A percentile compares a stretch with the other conserved stretches of the same genome.
phyloP scores from a whole-genome alignment of 257 asterid species.

The Nicotiana benthamiana region DNA sequence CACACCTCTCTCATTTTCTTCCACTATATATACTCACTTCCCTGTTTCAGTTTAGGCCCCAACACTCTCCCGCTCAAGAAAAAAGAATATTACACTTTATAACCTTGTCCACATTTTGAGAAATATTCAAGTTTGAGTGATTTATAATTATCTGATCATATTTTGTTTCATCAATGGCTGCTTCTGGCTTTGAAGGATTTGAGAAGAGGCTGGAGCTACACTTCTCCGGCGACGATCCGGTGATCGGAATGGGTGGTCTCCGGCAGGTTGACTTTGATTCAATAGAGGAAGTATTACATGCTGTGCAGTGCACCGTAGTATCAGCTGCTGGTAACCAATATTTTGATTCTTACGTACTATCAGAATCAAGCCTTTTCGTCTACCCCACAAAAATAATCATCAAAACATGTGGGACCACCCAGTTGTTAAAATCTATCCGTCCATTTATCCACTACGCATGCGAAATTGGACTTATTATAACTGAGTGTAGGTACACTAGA shows the following conservation, averaged over 20 bases:
- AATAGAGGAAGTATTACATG: conserved; percentile 62
- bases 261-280: conserved; percentile 48
- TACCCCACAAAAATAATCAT: conserved; percentile 82
- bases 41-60: conserved; percentile 49
- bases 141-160: too few species aligned
- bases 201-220: conserved; percentile 83
- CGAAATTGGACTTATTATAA: conserved; percentile 47
- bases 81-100: too few species aligned
- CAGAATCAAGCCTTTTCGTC: conserved; percentile 80
- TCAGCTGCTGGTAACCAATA: conserved; percentile 67
- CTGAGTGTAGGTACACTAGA: conserved; percentile 80
- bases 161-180: conserved; percentile 43
- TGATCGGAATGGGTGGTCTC: conserved; percentile 48
- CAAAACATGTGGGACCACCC: conserved; percentile 97
- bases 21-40: conserved; percentile 37
- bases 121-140: too few species aligned
- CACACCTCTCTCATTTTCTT: neutral
- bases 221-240: conserved; percentile 70
- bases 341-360: conserved; percentile 78
- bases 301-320: conserved; percentile 90
- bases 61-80: conserved; percentile 14
- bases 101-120: too few species aligned
- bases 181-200: conserved; percentile 93
- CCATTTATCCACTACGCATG: conserved; percentile 47
- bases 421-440: conserved; percentile 61